Base-by-base conservation (phyloP, 306 rosid genomes). In the Argentina anserina region DNA sequence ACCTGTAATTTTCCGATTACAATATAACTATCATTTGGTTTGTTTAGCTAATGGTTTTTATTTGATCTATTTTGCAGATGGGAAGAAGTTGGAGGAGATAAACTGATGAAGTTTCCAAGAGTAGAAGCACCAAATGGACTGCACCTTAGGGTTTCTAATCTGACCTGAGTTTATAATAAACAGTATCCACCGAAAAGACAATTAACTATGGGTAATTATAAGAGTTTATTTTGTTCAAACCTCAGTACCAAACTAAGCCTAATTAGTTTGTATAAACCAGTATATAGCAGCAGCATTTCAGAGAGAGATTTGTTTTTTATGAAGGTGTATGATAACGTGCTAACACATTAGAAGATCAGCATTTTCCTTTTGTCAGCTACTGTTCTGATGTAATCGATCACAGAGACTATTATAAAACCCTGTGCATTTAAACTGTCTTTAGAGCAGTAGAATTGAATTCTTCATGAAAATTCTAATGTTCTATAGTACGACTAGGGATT, bases 21-120 rank as follows among this genome's bases (percentile, higher is more conserved):
- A 9, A 55, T 64, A 65, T 21, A 26, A 13, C 20, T 36, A 6
- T 33, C 21, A 15, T 29, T 14, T 6, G 65, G 36, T 13, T 28
- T 23, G 1, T 52, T 36, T 67, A 60, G 5, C 7, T 55, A 17
- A 71, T 37, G 10, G 14, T 33, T 41, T 26, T 64, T 33, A 0
- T 43, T 17, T 11, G 5, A 7, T 61, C 21, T 61, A 18, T 15
- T 17, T 67, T 84, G 83, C 86, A 95, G 99, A 80, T 95, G 99
- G 99, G 97, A 95, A 77, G 99, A 91, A 89, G 86, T 90, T 72
- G 99, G 99, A 64, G 99, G 97, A 72, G 93, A 95, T 29, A 86
- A 88, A 81, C 80, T 95, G 33, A 76, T 86, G 97, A 95, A 87
- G 73, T 95, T 95, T 85, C 99, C 99, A 1, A 90, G 97, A 79